Evolutionary conservation across 2,329 filamentous ascomycete genomes (phyloP).

Genomic region (Alternaria angustiovoidea): DNA sequence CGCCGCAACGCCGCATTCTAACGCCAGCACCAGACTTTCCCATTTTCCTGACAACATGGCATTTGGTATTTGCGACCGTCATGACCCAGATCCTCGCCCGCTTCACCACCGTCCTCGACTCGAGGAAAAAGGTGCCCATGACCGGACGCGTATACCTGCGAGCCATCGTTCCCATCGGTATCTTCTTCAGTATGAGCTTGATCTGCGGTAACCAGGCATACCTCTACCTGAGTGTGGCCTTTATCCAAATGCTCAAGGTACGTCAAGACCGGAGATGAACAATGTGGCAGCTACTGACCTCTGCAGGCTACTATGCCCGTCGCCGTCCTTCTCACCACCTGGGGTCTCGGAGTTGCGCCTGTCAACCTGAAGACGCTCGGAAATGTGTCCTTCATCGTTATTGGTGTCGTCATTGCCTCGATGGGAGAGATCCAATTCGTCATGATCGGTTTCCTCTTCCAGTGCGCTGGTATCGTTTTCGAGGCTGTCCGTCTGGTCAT

Average conservation of each 20-base stretch:
- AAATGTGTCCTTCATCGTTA: constrained; percentile 93
- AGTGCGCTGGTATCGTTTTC: constrained; percentile 79
- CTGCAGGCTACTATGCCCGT: constrained; percentile 88
- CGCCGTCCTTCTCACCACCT: constrained; percentile 87
- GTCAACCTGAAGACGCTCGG: constrained; percentile 86
- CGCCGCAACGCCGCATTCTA: constrained; percentile 29
- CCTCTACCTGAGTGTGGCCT: constrained; percentile 91
- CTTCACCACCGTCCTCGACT: constrained; percentile 88
- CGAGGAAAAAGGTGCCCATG: constrained; percentile 96
- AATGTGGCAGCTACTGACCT: constrained; percentile 14
- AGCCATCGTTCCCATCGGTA: constrained; percentile 91
- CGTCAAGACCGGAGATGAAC: constrained; percentile 13
- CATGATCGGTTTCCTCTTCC: constrained; percentile 79
- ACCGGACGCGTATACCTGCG: constrained; percentile 91
- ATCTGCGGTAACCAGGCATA: constrained; percentile 98
- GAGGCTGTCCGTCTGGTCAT: constrained; percentile 84
- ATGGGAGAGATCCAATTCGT: constrained; percentile 96
- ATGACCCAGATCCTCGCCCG: constrained; percentile 94
- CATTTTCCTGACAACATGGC: constrained; percentile 87
- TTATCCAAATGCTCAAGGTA: constrained; percentile 99
- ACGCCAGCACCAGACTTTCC: constrained; percentile 41
- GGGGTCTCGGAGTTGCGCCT: constrained; percentile 83
- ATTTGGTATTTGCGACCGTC: constrained; percentile 88
- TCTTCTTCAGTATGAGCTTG: constrained; percentile 95
- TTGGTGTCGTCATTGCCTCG: constrained; percentile 94